Evolutionary conservation across 176 grass and related monocot species (phyloP), one percentile per base, ranked within the genome.

Genomic region (Urochloa ruziziensis): DNA sequence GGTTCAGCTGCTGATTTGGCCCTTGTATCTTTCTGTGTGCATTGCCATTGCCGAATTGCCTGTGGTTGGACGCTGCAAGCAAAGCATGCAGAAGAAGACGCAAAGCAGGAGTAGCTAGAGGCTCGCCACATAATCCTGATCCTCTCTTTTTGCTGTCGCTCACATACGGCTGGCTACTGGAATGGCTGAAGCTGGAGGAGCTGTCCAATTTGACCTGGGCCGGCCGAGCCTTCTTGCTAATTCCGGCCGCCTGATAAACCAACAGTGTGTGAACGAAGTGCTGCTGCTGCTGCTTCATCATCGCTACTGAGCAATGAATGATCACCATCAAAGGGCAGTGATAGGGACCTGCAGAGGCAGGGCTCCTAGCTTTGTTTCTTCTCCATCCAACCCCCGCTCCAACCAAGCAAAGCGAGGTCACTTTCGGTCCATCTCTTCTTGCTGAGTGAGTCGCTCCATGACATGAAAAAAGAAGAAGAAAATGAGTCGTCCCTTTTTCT

Each of bases 351-450:
- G 71, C 34, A 57, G 35, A 21, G 23, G 53, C 4, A 29, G 32
- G 27, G 37, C 63, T 79, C 24, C 56, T 35, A 44, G 33, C 59
- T 67, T 58, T 87, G 85, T 81, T 86, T 73, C 35, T 75, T 66
- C 29, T 47, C 33, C 4, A 9, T 6, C 23, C 44, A 40, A 42
- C 0, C 4, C 10, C 0, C 4, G 1, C n/a, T 62, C 6, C 6
- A 21, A 17, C 12, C 40, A 71, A 70, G 62, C 62, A 65, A 2
- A 63, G 13, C 17, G 2, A 2, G 84, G 76, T 80, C 57, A 32
- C 84, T 81, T 66, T 86, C 70, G 16, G 4, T 15, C 13, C 59
- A 16, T 62, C 59, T 62, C 59, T 1, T 62, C 64, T 62, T 53
- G 37, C 57, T 70, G 11, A 7, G 40, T 70, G 43, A 6, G 36